Conservation (phyloP, 2,329 filamentous ascomycete species). For the Colletotrichum sp. region DNA sequence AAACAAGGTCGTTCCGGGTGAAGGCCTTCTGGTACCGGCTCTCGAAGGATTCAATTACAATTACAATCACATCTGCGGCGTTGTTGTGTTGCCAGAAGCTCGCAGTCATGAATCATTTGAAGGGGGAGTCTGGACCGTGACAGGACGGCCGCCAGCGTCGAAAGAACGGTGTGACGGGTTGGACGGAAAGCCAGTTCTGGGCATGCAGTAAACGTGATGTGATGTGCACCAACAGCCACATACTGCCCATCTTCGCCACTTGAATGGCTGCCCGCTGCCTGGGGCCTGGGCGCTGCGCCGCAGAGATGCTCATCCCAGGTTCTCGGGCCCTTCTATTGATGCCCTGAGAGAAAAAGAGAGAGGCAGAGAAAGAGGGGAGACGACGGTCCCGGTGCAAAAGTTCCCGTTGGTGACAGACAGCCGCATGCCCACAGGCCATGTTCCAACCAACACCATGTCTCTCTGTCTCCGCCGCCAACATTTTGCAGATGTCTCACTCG, state of each 20-base stretch:
- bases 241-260: not conserved
- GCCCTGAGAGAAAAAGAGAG: not conserved
- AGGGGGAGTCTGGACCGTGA: not conserved
- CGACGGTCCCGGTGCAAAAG: not conserved
- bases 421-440: not conserved
- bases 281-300: not conserved
- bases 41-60: not conserved
- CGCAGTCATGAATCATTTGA: not conserved
- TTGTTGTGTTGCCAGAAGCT: not conserved
- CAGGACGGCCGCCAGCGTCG: not conserved
- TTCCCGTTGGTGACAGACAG: not conserved
- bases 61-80: not conserved
- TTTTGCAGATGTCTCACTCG: not conserved
- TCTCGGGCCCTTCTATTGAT: not conserved
- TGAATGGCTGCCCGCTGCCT: not conserved
- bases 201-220: not conserved
- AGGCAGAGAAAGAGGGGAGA: not conserved
- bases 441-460: not conserved
- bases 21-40: not conserved
- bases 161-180: conserved; percentile 5
- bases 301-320: conserved; percentile 3
- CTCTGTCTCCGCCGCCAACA: not conserved
- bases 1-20: not conserved
- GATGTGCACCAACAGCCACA: not conserved
- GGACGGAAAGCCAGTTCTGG: not conserved